These are phyloP conservation scores for Ophiostoma populinum DNA, from an alignment of 2,329 filamentous ascomycete species.

Conservation along the genomic window DNA sequence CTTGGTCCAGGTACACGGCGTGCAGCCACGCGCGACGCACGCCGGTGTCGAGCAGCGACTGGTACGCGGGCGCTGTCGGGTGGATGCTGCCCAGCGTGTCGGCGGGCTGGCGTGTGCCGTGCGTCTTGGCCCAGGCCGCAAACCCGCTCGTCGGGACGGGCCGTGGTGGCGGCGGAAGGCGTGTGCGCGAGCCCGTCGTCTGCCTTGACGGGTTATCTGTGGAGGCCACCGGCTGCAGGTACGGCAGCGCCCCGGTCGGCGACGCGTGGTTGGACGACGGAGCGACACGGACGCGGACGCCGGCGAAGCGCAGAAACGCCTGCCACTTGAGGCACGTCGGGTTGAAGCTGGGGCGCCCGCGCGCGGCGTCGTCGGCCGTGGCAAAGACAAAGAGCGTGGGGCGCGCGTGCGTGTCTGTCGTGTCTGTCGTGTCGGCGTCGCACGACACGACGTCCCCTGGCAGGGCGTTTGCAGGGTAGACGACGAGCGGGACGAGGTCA, in stretches of 20 bases:
- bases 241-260: conserved; percentile 73
- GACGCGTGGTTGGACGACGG: conserved; percentile 87
- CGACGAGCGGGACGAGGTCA: conserved; percentile 62
- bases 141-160: conserved; percentile 15
- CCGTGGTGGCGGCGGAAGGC: conserved; percentile 9
- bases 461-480: conserved; percentile 58
- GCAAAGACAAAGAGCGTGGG: conserved; percentile 64
- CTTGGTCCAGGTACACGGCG: conserved; percentile 49
- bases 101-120: conserved; percentile 3
- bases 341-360: conserved; percentile 63
- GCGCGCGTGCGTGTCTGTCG: conserved; percentile 15
- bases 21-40: conserved; percentile 84
- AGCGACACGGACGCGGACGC: conserved; percentile 46
- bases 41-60: conserved; percentile 55
- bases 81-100: conserved; percentile 11
- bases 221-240: conserved; percentile 45
- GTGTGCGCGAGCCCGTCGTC: not conserved
- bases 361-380: conserved; percentile 40
- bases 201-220: not conserved
- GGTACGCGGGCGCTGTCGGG: conserved; percentile 53
- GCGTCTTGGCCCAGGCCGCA: conserved; percentile 10
- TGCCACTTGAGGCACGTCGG: conserved; percentile 94
- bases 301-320: conserved; percentile 69
- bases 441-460: conserved; percentile 29
- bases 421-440: conserved; percentile 10